Evolutionary conservation across 257 asterid genomes (phyloP).

Genomic region (Fraxinus cuspidata): DNA sequence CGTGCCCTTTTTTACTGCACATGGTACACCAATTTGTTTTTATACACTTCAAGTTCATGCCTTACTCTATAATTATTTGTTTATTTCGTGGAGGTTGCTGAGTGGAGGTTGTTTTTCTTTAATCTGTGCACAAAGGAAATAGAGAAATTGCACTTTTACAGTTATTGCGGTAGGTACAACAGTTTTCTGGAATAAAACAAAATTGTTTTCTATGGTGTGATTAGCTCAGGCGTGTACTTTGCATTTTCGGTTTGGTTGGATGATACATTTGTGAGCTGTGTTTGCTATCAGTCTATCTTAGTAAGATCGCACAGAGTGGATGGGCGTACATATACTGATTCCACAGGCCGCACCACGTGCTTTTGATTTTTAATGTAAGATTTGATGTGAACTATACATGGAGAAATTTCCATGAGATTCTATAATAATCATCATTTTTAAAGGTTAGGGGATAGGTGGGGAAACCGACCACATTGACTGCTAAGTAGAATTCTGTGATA

Average conservation of each 20-base stretch:
- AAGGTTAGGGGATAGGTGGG: neutral
- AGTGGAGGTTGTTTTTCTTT: neutral
- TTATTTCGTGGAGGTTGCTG: neutral
- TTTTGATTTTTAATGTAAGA: neutral
- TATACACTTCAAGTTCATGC: neutral
- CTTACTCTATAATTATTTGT: neutral
- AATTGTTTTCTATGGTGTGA: neutral
- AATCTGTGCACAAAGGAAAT: neutral
- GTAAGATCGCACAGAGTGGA: neutral
- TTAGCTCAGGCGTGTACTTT: neutral
- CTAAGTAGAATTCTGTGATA: neutral
- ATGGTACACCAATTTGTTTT: neutral
- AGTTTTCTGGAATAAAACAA: neutral
- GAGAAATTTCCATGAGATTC: neutral
- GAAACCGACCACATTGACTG: neutral
- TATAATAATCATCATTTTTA: neutral
- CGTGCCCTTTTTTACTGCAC: neutral
- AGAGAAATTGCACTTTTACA: neutral
- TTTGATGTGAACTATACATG: neutral
- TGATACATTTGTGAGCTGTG: neutral
- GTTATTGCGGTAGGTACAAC: constrained; percentile 1
- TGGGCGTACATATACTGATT: neutral
- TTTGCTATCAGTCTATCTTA: neutral
- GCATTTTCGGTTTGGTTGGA: neutral
- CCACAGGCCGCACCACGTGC: neutral